phyloP scores from a whole-genome alignment of 2,329 filamentous ascomycete species.

The Atkinsonella hypoxylon region DNA sequence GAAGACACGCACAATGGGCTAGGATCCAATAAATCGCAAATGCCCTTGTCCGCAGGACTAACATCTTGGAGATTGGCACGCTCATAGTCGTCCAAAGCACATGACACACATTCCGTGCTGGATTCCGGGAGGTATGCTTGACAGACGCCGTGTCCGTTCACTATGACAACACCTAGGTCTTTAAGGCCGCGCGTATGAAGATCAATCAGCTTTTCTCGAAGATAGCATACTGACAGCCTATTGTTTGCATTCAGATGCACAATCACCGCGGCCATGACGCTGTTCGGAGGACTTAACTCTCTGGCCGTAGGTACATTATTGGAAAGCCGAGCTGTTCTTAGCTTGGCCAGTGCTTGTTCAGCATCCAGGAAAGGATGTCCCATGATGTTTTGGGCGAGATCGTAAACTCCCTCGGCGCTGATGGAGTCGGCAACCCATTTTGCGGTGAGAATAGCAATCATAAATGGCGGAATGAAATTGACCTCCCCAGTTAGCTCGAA shows the following conservation, averaged over 20 bases:
- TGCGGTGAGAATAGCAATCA: conserved; percentile 46
- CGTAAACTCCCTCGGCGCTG: conserved; percentile 41
- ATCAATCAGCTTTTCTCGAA: conserved; percentile 32
- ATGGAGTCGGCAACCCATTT: conserved; percentile 47
- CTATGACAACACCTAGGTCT: conserved; percentile 45
- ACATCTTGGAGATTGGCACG: conserved; percentile 20
- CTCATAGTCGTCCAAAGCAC: conserved; percentile 16
- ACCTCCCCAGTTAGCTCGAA: conserved; percentile 49
- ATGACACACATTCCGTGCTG: conserved; percentile 38
- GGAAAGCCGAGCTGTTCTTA: conserved; percentile 22
- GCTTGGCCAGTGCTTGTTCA: conserved; percentile 29
- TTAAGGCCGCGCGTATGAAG: conserved; percentile 38
- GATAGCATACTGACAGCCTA: conserved; percentile 22
- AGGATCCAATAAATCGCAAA: conserved; percentile 39
- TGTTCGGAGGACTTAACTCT: conserved; percentile 36
- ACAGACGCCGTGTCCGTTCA: conserved; percentile 33
- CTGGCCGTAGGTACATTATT: conserved; percentile 24
- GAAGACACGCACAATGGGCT: conserved; percentile 38
- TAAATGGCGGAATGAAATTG: conserved; percentile 44
- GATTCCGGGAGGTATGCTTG: conserved; percentile 43
- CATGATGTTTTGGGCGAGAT: conserved; percentile 45
- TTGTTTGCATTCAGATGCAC: conserved; percentile 31
- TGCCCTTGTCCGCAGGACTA: conserved; percentile 1
- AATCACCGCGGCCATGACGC: conserved; percentile 45
- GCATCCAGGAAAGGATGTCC: conserved; percentile 46